phyloP scores from a whole-genome alignment of 1,284 basidiomycete species.

The Austroboletus rostrupii region DNA sequence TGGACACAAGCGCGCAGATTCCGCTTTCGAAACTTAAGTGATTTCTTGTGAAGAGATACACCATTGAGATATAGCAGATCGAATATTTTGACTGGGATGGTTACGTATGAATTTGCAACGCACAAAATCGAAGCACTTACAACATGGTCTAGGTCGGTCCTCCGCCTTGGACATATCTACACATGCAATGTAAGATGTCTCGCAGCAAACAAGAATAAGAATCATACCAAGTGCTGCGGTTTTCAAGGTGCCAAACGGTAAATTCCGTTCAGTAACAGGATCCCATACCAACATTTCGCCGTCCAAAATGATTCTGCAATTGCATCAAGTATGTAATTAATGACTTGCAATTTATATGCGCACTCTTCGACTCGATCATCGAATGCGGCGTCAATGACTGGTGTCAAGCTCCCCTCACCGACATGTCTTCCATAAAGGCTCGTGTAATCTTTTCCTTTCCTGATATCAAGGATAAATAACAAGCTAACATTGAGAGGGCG shows the following conservation, averaged over 20 bases:
- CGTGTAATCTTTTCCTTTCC: slow-evolving; percentile 93
- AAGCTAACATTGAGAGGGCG: not conserved
- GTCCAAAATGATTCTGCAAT: slow-evolving; percentile 79
- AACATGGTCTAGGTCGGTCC: slow-evolving; percentile 79
- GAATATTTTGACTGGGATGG: slow-evolving; percentile 81
- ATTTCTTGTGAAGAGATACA: slow-evolving; percentile 60
- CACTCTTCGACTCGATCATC: slow-evolving; percentile 75
- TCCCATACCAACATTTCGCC: slow-evolving; percentile 98
- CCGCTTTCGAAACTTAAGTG: slow-evolving; percentile 63
- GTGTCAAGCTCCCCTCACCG: slow-evolving; percentile 81
- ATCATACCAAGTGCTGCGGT: slow-evolving; percentile 75
- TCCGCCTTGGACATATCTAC: slow-evolving; percentile 69
- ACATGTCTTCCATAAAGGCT: slow-evolving; percentile 84
- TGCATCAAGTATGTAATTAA: not conserved
- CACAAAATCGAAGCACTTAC: slow-evolving; percentile 45
- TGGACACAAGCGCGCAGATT: slow-evolving; percentile 62
- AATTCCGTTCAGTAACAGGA: slow-evolving; percentile 76
- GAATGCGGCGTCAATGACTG: slow-evolving; percentile 74
- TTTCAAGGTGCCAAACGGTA: slow-evolving; percentile 90
- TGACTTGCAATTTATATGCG: slow-evolving; percentile 28
- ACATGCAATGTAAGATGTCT: slow-evolving; percentile 4
- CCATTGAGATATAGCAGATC: slow-evolving; percentile 87
- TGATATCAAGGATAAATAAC: slow-evolving; percentile 27
- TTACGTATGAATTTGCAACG: not conserved
- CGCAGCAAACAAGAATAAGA: not conserved